phyloP scores from a whole-genome alignment of 805 yeast species.

The Torulaspora quercuum region DNA sequence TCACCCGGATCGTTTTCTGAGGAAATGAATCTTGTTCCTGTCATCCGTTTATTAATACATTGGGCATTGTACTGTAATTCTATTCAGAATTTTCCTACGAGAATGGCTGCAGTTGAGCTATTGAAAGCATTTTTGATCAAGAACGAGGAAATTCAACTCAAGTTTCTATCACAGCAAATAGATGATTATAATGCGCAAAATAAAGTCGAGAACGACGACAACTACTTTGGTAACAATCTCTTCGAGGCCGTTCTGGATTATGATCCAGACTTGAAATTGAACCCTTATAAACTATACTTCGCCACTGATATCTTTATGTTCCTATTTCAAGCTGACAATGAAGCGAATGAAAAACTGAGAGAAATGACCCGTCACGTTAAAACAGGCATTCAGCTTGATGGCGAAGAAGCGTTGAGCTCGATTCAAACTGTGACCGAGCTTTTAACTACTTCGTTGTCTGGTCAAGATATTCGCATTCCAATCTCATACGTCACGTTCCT shows the following conservation, averaged over 20 bases:
- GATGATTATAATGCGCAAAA: constrained; percentile 35
- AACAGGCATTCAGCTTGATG: constrained; percentile 48
- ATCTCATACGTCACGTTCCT: constrained; percentile 75
- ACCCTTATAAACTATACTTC: constrained; percentile 88
- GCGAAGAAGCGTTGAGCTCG: constrained; percentile 57
- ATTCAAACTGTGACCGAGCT: constrained; percentile 78
- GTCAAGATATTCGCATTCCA: constrained; percentile 68
- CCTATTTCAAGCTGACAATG: constrained; percentile 43
- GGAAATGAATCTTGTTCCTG: constrained; percentile 52
- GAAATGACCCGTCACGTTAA: constrained; percentile 47
- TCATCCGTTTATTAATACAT: constrained; percentile 65
- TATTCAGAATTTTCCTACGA: constrained; percentile 75
- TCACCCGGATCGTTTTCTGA: constrained; percentile 14
- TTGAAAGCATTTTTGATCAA: constrained; percentile 65
- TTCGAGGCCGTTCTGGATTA: constrained; percentile 71
- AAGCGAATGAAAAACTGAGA: constrained; percentile 50
- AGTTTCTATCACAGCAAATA: constrained; percentile 68
- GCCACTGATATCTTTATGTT: constrained; percentile 62
- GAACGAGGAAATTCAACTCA: constrained; percentile 56
- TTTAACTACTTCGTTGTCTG: constrained; percentile 58
- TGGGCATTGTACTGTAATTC: constrained; percentile 83
- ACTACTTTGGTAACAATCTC: constrained; percentile 44
- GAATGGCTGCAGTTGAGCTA: constrained; percentile 67
- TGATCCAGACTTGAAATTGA: constrained; percentile 65
- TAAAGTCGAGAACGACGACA: constrained; percentile 22